Evolutionary conservation across 176 grass and related monocot genomes (phyloP), one percentile per base, ranked within the genome.

Genomic region (Zoysia japonica): DNA sequence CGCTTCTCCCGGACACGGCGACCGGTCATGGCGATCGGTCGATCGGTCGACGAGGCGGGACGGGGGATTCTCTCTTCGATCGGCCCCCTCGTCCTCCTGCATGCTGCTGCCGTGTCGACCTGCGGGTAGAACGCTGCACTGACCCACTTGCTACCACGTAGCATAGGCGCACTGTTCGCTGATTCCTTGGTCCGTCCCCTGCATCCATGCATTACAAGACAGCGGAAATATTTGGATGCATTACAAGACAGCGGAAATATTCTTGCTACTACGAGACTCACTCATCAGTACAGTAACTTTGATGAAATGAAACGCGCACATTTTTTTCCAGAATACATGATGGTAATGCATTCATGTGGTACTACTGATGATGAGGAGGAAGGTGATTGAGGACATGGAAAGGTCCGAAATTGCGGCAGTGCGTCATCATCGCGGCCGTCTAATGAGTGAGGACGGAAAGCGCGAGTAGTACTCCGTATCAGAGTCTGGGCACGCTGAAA

Each of bases 1-100:
- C 82, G 71, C 78, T 79, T 86, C 76, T 70, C 69, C 84, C 75
- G 47, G 84, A 71, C 84, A 90, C 6, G 47, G 47, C 59, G 41
- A 80, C 84, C 80, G 81, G 68, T 78, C 77, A 44, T 67, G 44
- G 2, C 36, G 28, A 17, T 16, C 17, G 2, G 44, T 28, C 16
- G 53, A 44, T 49, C 48, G 62, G 12, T 11, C 17, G 76, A 20
- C 11, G 70, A 48, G 57, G 20, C 37, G 44, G 15, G 78, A 50
- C 41, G 5, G 63, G 61, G 80, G 84, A 90, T 87, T 87, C 84
- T 64, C 62, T 63, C 20, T 47, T 41, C 44, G 10, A 8, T 6
- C 52, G 14, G 52, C 3, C 52, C 52, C 5, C 13, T 53, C 11
- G 15, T 28, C 28, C 28, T 28, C 47, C 8, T 49, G 47, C 47